Base-by-base conservation (phyloP, 2,329 filamentous ascomycete genomes). In the Westerdykella aurantiaca region DNA sequence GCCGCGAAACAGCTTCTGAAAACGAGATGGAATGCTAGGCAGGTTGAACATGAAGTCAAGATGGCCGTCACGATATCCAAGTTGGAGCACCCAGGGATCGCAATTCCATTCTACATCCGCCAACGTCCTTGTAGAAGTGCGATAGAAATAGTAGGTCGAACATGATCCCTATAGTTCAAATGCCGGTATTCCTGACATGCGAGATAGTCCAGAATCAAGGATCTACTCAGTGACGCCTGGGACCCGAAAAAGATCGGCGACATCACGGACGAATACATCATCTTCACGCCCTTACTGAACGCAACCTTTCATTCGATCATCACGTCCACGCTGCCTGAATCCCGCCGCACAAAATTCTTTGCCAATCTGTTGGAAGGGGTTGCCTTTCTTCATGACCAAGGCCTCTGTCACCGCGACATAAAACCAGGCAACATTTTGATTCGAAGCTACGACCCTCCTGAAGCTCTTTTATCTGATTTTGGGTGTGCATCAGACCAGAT, bases 321-420 rank as follows among this genome's bases (percentile, higher is more conserved):
- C 34, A 21, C 34, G 4, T 37, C 34, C 10, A 21, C 34, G 4
- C 16, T 21, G 16, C 16, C 18, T 10, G 16, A 17, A 6, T 17
- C 34, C 34, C 34, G 34, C 34, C 34, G 34, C 34, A 37, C 34
- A 51, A 84, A 85, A 49, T 94, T 95, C 72, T 95, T 95, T 89
- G 73, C 95, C 41, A 81, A 95, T 69, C 80, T 95, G 29, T 78
- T 95, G 41, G 83, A 88, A 63, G 86, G 88, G 35, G 84, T 95
- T 41, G 81, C 84, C 44, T 88, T 88, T 68, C 87, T 94, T 70
- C 89, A 95, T 66, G 76, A 78, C 50, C 88, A 29, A 29, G 25
- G 25, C 4, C 25, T 29, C 7, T 29, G 25, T 12, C 25, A 29
- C 11, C 25, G 25, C 7, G 25, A 29, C 11, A 29, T 29, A 9